Evolutionary conservation across 768 basidiomycete species (phyloP), one percentile per base, ranked within the genome.

Genomic region (Exidia glandulosa): DNA sequence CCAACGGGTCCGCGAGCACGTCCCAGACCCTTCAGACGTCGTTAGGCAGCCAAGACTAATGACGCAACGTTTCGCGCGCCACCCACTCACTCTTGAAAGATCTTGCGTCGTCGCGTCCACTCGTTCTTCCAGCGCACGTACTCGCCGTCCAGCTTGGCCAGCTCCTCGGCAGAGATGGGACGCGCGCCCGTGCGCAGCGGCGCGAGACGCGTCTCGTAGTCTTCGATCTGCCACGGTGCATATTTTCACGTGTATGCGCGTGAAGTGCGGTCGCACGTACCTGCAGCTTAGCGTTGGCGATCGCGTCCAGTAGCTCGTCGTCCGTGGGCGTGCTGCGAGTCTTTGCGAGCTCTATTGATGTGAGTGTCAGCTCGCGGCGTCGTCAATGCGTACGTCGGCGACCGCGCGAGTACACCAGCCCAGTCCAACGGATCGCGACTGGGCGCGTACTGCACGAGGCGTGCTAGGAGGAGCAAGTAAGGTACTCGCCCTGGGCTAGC

Each of bases 51-150:
- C 55, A 25, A 6, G 32, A 31, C 13, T 16, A 27, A 56, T 52
- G 34, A 34, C 31, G 41, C 32, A 9, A 56, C 32, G 52, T 33
- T 37, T 27, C 48, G 52, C 31, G 59, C 34, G 29, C 12, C 37
- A 32, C 23, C 36, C 32, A 77, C 86, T 66, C 75, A 90, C 90
- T 76, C 80, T 60, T 76, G 80, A 72, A 91, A 95, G 2, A 87
- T 73, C 68, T 88, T 93, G 67, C 79, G 82, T 59, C 93, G 78
- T 27, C 79, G 77, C 33, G 81, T 70, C 93, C 93, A 95, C 73
- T 93, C 87, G 3, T 79, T 77, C 62, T 87, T 77, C 91, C 91
- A 94, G 66, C 80, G 83, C 5, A 66, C 72, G 87, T 91, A 94
- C 32, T 93, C 88, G 1, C 71, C 69, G 61, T 93, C 85, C 57